Base-by-base conservation (phyloP, 768 basidiomycete genomes). In the Floccularia luteovirens region DNA sequence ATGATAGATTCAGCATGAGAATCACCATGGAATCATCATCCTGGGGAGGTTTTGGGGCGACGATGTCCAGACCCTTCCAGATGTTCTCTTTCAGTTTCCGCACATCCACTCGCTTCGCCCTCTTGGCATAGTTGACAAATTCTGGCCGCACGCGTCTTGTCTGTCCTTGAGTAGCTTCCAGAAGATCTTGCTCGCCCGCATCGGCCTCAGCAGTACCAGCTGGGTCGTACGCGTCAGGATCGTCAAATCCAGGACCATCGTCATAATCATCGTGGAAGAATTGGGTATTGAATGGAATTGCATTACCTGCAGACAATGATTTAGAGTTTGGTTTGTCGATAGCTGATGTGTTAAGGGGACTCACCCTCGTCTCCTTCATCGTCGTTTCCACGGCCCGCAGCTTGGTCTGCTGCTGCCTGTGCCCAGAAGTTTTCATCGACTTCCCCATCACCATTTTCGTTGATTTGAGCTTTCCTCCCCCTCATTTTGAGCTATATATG, bases 401-500 rank as follows among this genome's bases (percentile, higher is more conserved):
- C 81, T 58, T 88, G 82, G 37, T 87, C 78, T 0, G 89, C 90
- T 7, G 91, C 92, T 3, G 90, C 90, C 51, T 90, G 86, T 0
- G 92, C 93, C 96, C 96, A 98, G 67, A 92, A 98, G 45, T 87
- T 80, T 62, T 93, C 91, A 55, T 97, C 94, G 20, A 94, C 82
- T 59, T 96, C 92, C 21, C 86, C 91, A 47, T 91, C 83, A 21
- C 73, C 77, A 21, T 73, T 69, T 41, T 77, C 71, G 42, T 80
- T 77, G 48, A 70, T 62, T 48, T 57, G 52, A 33, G 70, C 76
- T 25, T 71, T 70, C 40, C 79, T 79, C 5, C 88, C 86, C 11
- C 92, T 80, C 90, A 96, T 92, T 54, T 79, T 86, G 25, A 97
- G 63, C 94, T 98, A 27, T 23, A 56, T 5, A 43, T 36, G 17